Conservation (phyloP, 306 rosid species). For the Vicia faba region DNA sequence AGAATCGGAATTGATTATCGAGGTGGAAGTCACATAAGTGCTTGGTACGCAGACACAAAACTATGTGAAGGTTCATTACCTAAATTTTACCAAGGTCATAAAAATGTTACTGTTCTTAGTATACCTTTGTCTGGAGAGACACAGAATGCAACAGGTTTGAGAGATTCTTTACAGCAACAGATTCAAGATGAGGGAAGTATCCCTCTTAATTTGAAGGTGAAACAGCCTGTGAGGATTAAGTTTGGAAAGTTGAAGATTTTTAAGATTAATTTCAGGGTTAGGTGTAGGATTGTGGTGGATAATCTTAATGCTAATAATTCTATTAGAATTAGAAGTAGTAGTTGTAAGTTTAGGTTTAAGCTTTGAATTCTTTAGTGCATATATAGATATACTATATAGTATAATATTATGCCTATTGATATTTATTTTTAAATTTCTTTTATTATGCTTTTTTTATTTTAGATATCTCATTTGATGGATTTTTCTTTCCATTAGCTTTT, state of each 20-base stretch:
- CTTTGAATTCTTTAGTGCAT: constrained; percentile 32
- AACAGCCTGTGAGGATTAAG: constrained; percentile 74
- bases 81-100: constrained; percentile 79
- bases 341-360: constrained; percentile 45
- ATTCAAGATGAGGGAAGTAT: constrained; percentile 45
- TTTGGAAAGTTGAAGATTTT: constrained; percentile 72
- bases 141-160: constrained; percentile 47
- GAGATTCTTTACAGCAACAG: constrained; percentile 32
- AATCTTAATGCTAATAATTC: constrained; percentile 39
- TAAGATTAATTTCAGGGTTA: constrained; percentile 59
- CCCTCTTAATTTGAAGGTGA: constrained; percentile 55
- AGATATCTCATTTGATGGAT: constrained; percentile 20
- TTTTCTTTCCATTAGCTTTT: constrained; percentile 28
- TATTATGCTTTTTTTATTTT: constrained; percentile 23
- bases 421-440: constrained; percentile 24
- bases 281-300: constrained; percentile 62
- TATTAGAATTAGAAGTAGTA: constrained; percentile 39
- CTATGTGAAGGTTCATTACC: constrained; percentile 70
- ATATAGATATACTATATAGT: constrained; percentile 8
- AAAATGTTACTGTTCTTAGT: constrained; percentile 60
- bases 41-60: constrained; percentile 54
- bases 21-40: constrained; percentile 72
- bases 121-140: constrained; percentile 51
- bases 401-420: background rate
- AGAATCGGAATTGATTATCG: constrained; percentile 74